A percentile compares a stretch with the other conserved stretches of the same genome.
Conservation (phyloP, 2,329 filamentous ascomycete species). For the Aureobasidium subglaciale region DNA sequence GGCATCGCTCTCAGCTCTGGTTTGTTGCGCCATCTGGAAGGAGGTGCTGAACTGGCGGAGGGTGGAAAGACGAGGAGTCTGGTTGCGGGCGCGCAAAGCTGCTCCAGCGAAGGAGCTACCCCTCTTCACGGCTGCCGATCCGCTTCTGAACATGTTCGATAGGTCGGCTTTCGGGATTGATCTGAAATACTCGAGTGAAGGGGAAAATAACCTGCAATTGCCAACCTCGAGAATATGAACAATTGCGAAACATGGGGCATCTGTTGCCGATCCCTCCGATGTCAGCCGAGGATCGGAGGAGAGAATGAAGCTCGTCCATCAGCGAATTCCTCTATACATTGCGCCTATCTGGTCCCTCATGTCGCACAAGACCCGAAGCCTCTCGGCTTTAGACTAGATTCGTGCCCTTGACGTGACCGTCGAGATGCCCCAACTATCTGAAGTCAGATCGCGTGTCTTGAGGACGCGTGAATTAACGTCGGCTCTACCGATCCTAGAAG, state of each 20-base stretch:
- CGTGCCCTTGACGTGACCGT: no score
- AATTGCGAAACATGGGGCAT: constrained; percentile 5
- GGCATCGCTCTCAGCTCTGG: constrained; percentile 88
- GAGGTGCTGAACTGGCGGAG: constrained; percentile 25
- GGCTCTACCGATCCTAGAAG: no score
- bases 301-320: background rate
- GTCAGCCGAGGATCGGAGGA: constrained; percentile 5
- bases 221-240: background rate
- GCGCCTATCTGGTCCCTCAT: no score
- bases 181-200: background rate
- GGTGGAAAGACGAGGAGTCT: constrained; percentile 2
- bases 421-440: no score
- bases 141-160: constrained; percentile 6
- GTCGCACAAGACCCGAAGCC: no score
- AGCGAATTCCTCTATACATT: background rate
- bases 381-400: no score
- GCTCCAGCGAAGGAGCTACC: constrained; percentile 7
- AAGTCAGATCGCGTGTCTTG: no score
- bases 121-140: constrained; percentile 12
- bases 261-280: constrained; percentile 2
- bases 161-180: constrained; percentile 3
- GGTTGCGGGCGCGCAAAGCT: background rate
- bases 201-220: background rate
- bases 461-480: no score
- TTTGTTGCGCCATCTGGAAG: constrained; percentile 34